Conservation (phyloP, 495 filamentous ascomycete genomes). For the Talaromyces wortmannii region DNA sequence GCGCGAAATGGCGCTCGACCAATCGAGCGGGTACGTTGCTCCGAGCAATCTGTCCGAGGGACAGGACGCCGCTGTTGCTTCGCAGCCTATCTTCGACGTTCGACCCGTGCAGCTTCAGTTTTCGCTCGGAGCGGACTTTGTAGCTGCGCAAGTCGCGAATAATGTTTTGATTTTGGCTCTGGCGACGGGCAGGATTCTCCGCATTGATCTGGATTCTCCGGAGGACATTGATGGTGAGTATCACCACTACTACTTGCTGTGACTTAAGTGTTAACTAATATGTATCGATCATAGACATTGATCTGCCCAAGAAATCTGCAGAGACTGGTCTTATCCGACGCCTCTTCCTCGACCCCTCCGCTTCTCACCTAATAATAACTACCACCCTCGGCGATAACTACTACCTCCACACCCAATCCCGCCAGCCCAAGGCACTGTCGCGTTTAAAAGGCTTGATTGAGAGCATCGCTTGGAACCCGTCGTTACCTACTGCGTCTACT, state of each 20-base stretch:
- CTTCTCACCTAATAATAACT: constrained; percentile 86
- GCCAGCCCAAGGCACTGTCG: constrained; percentile 74
- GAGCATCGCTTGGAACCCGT: constrained; percentile 90
- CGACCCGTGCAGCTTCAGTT: constrained; percentile 88
- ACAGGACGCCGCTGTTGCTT: constrained; percentile 35
- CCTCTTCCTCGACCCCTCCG: constrained; percentile 95
- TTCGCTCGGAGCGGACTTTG: constrained; percentile 85
- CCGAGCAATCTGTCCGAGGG: constrained; percentile 50
- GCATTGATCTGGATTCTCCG: constrained; percentile 89
- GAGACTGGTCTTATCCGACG: constrained; percentile 87
- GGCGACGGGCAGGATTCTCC: constrained; percentile 78
- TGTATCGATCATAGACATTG: constrained; percentile 62
- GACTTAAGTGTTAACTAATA: constrained; percentile 7
- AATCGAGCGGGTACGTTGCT: constrained; percentile 47
- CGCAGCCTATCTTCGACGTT: constrained; percentile 87
- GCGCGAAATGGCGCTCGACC: constrained; percentile 43
- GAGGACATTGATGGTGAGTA: constrained; percentile 86
- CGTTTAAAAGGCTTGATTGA: constrained; percentile 88
- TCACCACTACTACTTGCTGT: not conserved
- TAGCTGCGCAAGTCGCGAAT: constrained; percentile 93
- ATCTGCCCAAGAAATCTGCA: constrained; percentile 86
- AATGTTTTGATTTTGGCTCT: constrained; percentile 91
- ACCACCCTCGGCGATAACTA: constrained; percentile 93
- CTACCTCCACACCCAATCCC: constrained; percentile 92
- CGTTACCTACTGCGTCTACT: constrained; percentile 90